Conservation (phyloP, 805 yeast genomes). For the Sugiyamaella mastotermitis region DNA sequence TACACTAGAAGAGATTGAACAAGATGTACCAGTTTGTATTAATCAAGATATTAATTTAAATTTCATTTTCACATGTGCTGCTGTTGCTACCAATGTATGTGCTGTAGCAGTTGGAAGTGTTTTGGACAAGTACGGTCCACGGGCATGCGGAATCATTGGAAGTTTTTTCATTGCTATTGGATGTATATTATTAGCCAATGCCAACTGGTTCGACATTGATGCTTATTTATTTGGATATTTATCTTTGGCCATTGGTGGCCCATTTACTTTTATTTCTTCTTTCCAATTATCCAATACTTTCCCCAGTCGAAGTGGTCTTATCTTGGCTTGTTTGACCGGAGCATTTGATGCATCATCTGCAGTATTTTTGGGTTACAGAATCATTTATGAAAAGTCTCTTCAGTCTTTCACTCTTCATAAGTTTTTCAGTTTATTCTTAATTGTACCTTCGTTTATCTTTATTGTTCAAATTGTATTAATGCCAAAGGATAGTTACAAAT, state of each 20-base stretch:
- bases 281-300: conserved; percentile 86
- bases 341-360: conserved; percentile 94
- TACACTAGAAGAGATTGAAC: conserved; percentile 35
- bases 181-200: too few species aligned
- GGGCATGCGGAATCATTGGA: too few species aligned
- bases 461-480: conserved; percentile 68
- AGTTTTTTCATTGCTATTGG: conserved; percentile 35
- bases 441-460: conserved; percentile 74
- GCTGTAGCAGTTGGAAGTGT: conserved; percentile 80
- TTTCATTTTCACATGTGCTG: conserved; percentile 76
- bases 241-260: conserved; percentile 82
- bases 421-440: conserved; percentile 62
- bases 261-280: conserved; percentile 87
- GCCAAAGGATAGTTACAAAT: conserved; percentile 69
- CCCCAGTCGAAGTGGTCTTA: conserved; percentile 74
- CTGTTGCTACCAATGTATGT: conserved; percentile 76
- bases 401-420: conserved; percentile 56
- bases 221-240: conserved; percentile 65
- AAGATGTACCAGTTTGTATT: conserved; percentile 18
- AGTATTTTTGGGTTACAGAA: conserved; percentile 67
- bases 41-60: conserved; percentile 78
- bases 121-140: conserved; percentile 75
- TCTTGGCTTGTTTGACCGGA: conserved; percentile 83
- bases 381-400: too few species aligned
- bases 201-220: too few species aligned